These are phyloP conservation scores for Ophidiomyces ophidiicola DNA, from an alignment of 2,329 filamentous ascomycete genomes.

Conservation along the genomic window DNA sequence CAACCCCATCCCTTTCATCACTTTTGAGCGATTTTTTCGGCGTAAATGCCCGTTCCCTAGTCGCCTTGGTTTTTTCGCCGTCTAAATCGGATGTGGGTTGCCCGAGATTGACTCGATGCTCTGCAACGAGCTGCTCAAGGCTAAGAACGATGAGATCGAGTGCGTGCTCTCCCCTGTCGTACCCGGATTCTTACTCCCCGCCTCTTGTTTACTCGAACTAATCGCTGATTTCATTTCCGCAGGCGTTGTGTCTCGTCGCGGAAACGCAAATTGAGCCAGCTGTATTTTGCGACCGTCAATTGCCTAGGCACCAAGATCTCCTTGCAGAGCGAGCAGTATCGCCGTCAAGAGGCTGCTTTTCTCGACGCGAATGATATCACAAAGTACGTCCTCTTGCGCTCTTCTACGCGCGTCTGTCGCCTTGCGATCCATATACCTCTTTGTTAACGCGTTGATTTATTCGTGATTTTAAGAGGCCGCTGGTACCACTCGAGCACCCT, in stretches of 20 bases:
- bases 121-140: constrained; percentile 39
- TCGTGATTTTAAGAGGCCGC: constrained; percentile 37
- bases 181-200: constrained; percentile 15
- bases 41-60: constrained; percentile 33
- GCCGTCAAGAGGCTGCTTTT: constrained; percentile 41
- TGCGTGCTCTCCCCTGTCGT: constrained; percentile 31
- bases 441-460: constrained; percentile 4
- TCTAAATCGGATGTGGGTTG: constrained; percentile 40
- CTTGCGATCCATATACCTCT: background rate
- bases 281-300: constrained; percentile 66
- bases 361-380: constrained; percentile 47
- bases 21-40: constrained; percentile 34
- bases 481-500: constrained; percentile 46
- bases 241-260: constrained; percentile 58
- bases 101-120: constrained; percentile 39
- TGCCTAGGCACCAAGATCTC: constrained; percentile 41
- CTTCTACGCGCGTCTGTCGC: constrained; percentile 4
- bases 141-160: constrained; percentile 42
- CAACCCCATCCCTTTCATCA: constrained; percentile 33
- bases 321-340: constrained; percentile 42
- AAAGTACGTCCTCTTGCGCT: constrained; percentile 38
- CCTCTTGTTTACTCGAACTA: constrained; percentile 17
- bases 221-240: constrained; percentile 30
- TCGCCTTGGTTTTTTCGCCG: constrained; percentile 31
- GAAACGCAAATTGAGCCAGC: constrained; percentile 81